Base-by-base conservation (phyloP, 192 early-diverging fungal species). In the Backusella morwellensis region DNA sequence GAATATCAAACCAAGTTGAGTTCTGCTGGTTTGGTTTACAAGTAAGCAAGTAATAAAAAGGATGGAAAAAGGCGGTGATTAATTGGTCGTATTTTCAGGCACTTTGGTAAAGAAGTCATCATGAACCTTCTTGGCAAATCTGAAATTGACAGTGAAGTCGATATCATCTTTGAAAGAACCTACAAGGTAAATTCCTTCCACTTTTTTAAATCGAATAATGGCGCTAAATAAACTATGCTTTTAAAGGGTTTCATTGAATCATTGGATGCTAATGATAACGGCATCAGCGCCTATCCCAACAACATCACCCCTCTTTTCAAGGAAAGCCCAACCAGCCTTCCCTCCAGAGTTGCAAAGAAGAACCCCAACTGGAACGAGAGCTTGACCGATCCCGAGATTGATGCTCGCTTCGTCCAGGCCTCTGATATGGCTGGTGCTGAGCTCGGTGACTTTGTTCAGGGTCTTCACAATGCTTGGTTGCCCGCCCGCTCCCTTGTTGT, bases 301-400 rank as follows among this genome's bases (percentile, higher is more conserved):
- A 90, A 95, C 38, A 71, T 96, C 59, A 88, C 93, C 70, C 91
- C 96, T 17, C 86, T 88, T 38, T 99, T 97, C 84, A 88, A 87
- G 52, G 96, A 96, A 75, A 82, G 82, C 41, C 78, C 78, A 35
- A 99, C 97, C 5, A 90, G 87, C n/a, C 84, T 97, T 32, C 87
- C 92, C n/a, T 78, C 90, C 6, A 90, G 96, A 38, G 95, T 99
- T 42, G 87, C 86, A 4, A 90, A 89, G 29, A 87, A 98, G 75
- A 99, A 99, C 83, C 97, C 97, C 26, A 93, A 93, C 89, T 98
- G 96, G 96, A 98, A 98, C 82, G 88, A 97, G 81, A 84, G 87
- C 50, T 40, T 81, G 26, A 63, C 79, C 63, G 93, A 96, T 78
- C 85, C 86, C 36, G 89, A 93, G 76, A 86, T 94, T 54, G 90